Evolutionary conservation across 176 grass and related monocot species (phyloP), one percentile per base, ranked within the genome.

Genomic region (Zizania latifolia): DNA sequence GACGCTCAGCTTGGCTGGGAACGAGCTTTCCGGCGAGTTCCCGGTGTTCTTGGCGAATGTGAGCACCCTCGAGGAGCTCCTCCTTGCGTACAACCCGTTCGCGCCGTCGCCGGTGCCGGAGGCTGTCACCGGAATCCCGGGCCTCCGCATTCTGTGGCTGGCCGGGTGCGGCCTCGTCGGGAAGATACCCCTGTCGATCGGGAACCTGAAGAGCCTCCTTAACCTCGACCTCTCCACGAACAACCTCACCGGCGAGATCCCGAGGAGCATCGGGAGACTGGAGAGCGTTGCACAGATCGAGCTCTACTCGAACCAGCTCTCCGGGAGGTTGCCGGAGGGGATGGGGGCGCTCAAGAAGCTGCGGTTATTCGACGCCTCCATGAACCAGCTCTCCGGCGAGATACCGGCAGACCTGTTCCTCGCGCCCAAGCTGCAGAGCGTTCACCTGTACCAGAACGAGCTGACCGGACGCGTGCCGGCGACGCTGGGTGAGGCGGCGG

Each of bases 51-150:
- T 98, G 15, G 21, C 72, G 7, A 89, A 87, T 14, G 3, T 82
- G 22, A 78, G 84, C 5, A 7, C 78, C 12, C 86, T 98, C 56
- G 29, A 78, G 11, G 81, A 89, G 50, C 86, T 94, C 62, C 81
- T 89, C 51, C 91, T 98, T 54, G 86, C 91, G 14, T 94, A 92
- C 78, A 98, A 94, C 71, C 71, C 84, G 44, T 98, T 94, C 63
- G 58, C 62, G 4, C 89, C 91, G 31, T 88, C 81, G 26, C 50
- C 78, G 0, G 27, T 98, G 33, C 88, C 94, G 16, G 6, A 29
- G 7, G 56, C 11, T 8, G 2, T 91, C 65, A 58, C 79, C 1
- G 28, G 36, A 0, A 29, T 85, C 5, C 35, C 55, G 1, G 38
- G 24, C 2, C 80, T 98, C 23, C 86, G 81, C 28, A 59, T 81